Conservation (phyloP, 2,329 filamentous ascomycete species). For the Cadophora sp. region DNA sequence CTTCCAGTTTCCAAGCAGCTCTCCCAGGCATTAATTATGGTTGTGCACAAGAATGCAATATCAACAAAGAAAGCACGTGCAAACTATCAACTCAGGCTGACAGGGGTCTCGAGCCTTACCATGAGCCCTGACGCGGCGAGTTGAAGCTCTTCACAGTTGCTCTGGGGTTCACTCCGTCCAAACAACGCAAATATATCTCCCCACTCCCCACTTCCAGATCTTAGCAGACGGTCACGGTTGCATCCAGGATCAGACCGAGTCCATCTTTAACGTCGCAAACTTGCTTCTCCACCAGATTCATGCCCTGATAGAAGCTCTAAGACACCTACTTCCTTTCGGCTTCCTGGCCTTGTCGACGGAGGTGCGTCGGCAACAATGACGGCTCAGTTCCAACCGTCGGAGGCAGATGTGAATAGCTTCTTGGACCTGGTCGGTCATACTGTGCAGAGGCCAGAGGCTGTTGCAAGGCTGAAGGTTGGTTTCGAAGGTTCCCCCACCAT, state of each 20-base stretch:
- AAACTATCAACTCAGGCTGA: not conserved
- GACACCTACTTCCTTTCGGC: slow-evolving; percentile 1
- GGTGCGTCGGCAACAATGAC: slow-evolving; percentile 34
- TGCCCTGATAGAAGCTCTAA: slow-evolving; percentile 12
- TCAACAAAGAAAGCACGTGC: slow-evolving; percentile 5
- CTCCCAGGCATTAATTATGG: no score
- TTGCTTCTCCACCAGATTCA: not conserved
- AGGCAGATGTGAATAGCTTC: slow-evolving; percentile 37
- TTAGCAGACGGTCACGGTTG: slow-evolving; percentile 4
- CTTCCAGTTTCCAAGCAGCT: no score
- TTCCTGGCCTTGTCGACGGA: slow-evolving; percentile 20
- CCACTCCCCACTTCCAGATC: slow-evolving; percentile 14
- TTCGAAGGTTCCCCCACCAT: not conserved
- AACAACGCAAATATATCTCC: not conserved
- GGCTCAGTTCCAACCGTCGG: slow-evolving; percentile 34
- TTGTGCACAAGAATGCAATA: not conserved
- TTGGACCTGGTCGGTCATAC: slow-evolving; percentile 26
- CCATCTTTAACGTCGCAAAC: not conserved
- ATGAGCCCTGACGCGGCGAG: not conserved
- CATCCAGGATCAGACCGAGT: not conserved
- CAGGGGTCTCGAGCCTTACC: not conserved
- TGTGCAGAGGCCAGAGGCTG: slow-evolving; percentile 34
- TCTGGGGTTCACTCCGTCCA: slow-evolving; percentile 3
- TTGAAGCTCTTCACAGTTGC: slow-evolving; percentile 6
- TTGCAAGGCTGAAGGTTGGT: slow-evolving; percentile 41